A percentile compares a stretch with the other conserved stretches of the same genome.
Evolutionary conservation across 2,329 filamentous ascomycete species (phyloP).

Genomic region (Pseudopithomyces chartarum): DNA sequence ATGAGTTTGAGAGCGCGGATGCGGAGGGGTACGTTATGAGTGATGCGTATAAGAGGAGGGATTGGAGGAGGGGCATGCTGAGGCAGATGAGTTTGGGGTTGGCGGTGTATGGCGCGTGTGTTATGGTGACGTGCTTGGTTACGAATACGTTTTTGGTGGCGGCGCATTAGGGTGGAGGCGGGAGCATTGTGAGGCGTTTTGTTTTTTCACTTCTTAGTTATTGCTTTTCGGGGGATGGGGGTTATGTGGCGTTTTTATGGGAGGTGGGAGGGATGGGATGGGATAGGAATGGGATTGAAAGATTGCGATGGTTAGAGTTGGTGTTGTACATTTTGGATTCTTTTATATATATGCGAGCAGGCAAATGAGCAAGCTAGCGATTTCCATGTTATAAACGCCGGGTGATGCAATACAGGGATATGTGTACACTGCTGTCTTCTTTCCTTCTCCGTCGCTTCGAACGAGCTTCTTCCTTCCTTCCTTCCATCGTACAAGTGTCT

Average conservation of each 20-base stretch:
- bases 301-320: too few relatives aligned
- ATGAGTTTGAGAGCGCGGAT: constrained; percentile 63
- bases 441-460: too few relatives aligned
- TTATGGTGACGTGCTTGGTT: constrained; percentile 86
- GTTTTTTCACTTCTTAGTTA: not conserved
- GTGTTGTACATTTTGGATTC: too few relatives aligned
- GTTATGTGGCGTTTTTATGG: too few relatives aligned
- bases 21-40: constrained; percentile 51
- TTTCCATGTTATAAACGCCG: not conserved
- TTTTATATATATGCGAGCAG: too few relatives aligned
- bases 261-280: too few relatives aligned
- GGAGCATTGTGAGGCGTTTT: not conserved
- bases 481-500: too few relatives aligned
- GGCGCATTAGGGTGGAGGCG: constrained; percentile 55
- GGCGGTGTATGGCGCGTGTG: constrained; percentile 79
- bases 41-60: constrained; percentile 61
- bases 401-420: not conserved
- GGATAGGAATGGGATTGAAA: not conserved
- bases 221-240: too few relatives aligned
- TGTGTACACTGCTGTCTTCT: not conserved
- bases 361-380: not conserved
- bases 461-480: too few relatives aligned
- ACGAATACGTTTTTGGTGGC: constrained; percentile 83
- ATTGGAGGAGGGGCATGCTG: constrained; percentile 66
- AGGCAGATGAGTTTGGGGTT: constrained; percentile 76